Percentiles rank a stretch among this genome's conserved stretches.
Conservation (phyloP, 176 grass and related monocot species). For the Eragrostis nindensis region DNA sequence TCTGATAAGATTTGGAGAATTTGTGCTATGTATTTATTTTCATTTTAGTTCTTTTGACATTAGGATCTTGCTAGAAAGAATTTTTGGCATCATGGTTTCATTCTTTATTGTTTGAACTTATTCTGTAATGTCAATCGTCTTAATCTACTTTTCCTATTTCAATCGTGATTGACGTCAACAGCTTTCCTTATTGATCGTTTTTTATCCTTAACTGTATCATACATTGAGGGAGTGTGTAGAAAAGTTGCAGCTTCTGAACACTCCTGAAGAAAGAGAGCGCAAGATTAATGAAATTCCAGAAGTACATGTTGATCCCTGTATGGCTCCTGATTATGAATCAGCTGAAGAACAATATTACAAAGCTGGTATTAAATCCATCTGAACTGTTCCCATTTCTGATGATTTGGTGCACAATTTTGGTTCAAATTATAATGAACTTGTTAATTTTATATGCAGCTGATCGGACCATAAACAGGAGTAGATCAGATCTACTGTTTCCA, state of each 20-base stretch:
- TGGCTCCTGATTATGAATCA: slow-evolving; percentile 89
- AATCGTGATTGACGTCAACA: slow-evolving; percentile 20
- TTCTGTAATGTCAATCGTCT: slow-evolving; percentile 1
- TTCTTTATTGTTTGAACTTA: slow-evolving; percentile 37
- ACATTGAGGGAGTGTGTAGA: slow-evolving; percentile 93
- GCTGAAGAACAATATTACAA: slow-evolving; percentile 58
- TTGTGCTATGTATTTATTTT: slow-evolving; percentile 11
- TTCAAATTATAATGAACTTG: slow-evolving; percentile 20
- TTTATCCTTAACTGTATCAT: slow-evolving; percentile 71
- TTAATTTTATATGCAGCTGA: slow-evolving; percentile 51
- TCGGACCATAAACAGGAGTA: slow-evolving; percentile 45
- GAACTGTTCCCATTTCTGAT: slow-evolving; percentile 29
- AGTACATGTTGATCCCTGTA: slow-evolving; percentile 79
- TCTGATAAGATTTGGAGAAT: slow-evolving; percentile 9
- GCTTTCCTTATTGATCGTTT: slow-evolving; percentile 29
- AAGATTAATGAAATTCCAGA: slow-evolving; percentile 77
- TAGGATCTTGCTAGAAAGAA: slow-evolving; percentile 1
- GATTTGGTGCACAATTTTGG: not conserved
- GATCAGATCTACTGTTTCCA: slow-evolving; percentile 37
- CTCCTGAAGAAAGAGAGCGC: slow-evolving; percentile 77
- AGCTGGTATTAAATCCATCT: slow-evolving; percentile 47
- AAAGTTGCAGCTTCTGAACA: slow-evolving; percentile 80
- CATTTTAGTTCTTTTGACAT: not conserved
- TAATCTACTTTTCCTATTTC: slow-evolving; percentile 18
- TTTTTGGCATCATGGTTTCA: slow-evolving; percentile 13